Evolutionary conservation across 2,329 filamentous ascomycete species (phyloP), one percentile per base, ranked within the genome.

Genomic region (Decorospora gaudefroyi): DNA sequence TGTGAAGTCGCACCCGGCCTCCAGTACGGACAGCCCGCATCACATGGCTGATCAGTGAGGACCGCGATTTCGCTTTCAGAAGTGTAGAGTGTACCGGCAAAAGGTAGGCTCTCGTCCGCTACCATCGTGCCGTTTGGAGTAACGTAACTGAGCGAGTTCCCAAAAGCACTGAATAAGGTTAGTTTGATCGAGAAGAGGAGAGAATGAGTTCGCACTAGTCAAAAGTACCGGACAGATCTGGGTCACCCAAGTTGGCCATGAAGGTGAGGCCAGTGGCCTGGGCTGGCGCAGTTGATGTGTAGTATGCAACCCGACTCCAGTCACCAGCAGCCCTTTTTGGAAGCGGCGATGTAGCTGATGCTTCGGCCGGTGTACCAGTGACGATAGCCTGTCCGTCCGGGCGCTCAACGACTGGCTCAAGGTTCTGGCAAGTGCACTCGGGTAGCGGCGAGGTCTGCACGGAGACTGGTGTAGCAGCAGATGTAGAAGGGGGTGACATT

Each of bases 101-200:
- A 76, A 16, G 77, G 71, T 40, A 76, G 70, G 12, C 77, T 73
- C 4, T 73, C 71, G 1, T 74, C 58, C 31, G 78, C 72, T 17
- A 77, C 77, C 11, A 57, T 67, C 32, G 62, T 72, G 31, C 75
- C 78, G 46, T 79, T 71, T 3, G 71, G 55, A 44, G 75, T 74
- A 30, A 78, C 72, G 57, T 81, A 84, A 2, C 78, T 76, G 18
- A 84, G 73, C 4, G 81, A 84, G 56, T 78, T 78, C 28, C 82
- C 82, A 61, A 79, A 82, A 9, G 67, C 69, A 51, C 69, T 73
- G 41, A 6, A n/a, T 1, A 6, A 13, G 4, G 27, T 62, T 30
- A 59, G 40, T 41, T 17, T 28, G 6, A 2, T 2, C 1, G 18
- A 4, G 25, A 1, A 21, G 12, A 4, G 27, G n/a, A n/a, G n/a